phyloP scores from a whole-genome alignment of 345 rosid genomes.

The Moricandia moricandioides region DNA sequence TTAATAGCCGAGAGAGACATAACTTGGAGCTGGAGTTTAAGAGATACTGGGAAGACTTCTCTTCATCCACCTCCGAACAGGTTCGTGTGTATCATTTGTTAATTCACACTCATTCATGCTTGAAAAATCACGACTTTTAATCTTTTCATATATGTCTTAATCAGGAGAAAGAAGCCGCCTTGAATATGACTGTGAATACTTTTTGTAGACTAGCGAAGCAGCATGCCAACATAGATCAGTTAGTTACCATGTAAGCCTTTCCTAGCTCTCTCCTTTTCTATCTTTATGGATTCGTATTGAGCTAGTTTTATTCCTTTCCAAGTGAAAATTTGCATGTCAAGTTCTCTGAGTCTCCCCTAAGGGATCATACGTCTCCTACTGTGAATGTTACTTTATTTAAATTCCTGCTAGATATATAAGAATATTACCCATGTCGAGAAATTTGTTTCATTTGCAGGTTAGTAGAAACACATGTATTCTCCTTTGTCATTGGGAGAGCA shows the following conservation, averaged over 20 bases:
- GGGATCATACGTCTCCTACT: neutral
- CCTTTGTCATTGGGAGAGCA: constrained; percentile 97
- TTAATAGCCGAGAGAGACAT: constrained; percentile 57
- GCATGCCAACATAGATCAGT: constrained; percentile 81
- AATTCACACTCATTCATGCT: neutral
- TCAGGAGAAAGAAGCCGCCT: constrained; percentile 98
- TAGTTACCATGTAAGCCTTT: constrained; percentile 77
- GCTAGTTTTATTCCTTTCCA: neutral
- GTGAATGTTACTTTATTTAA: neutral
- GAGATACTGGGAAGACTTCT: constrained; percentile 95
- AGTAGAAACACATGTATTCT: constrained; percentile 95
- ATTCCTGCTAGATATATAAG: constrained; percentile 10
- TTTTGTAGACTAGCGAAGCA: constrained; percentile 96
- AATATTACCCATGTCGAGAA: constrained; percentile 30
- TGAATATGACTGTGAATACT: constrained; percentile 67
- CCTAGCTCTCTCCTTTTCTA: neutral
- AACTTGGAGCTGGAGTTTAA: constrained; percentile 92
- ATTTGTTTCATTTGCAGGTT: constrained; percentile 60
- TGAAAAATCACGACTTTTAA: constrained; percentile 11
- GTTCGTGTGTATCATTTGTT: constrained; percentile 32
- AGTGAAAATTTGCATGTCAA: neutral
- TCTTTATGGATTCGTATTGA: neutral
- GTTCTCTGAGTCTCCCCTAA: neutral
- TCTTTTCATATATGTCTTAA: constrained; percentile 27
- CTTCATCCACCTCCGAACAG: constrained; percentile 92